phyloP scores from a whole-genome alignment of 805 yeast species.

The Nakazawaea ishiwadae region DNA sequence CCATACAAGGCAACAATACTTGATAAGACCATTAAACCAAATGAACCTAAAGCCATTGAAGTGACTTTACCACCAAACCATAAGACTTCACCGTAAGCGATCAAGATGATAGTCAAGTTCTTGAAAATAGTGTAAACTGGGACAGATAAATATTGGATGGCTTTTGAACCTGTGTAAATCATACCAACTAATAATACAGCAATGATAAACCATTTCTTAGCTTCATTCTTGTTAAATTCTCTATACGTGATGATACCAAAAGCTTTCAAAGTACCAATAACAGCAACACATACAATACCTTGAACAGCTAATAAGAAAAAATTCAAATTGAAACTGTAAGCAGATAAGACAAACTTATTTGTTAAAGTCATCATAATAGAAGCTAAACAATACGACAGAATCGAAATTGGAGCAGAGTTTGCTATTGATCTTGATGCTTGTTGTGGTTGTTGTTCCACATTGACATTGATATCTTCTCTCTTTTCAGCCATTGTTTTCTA shows the following conservation, averaged over 20 bases:
- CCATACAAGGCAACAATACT: constrained; percentile 96
- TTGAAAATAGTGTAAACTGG: constrained; percentile 98
- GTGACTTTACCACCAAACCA: constrained; percentile 96
- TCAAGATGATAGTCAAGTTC: constrained; percentile 91
- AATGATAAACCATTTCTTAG: constrained; percentile 94
- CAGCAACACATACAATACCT: constrained; percentile 73
- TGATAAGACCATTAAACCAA: constrained; percentile 87
- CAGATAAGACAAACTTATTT: constrained; percentile 88
- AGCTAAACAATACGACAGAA: constrained; percentile 81
- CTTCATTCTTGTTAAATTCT: constrained; percentile 79
- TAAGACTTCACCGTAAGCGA: constrained; percentile 96
- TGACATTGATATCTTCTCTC: constrained; percentile 9
- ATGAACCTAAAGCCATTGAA: constrained; percentile 84
- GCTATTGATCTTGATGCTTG: constrained; percentile 23
- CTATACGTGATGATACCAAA: constrained; percentile 82
- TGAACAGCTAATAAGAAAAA: constrained; percentile 88
- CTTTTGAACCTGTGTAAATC: constrained; percentile 96
- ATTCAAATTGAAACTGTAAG: constrained; percentile 69
- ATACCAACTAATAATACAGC: constrained; percentile 82
- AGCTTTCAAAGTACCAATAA: constrained; percentile 68
- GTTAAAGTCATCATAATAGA: constrained; percentile 97
- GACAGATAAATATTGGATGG: constrained; percentile 82
- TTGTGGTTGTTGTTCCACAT: not conserved
- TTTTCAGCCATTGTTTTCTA: constrained; percentile 10
- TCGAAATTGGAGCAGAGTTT: constrained; percentile 64